Conservation (phyloP, 2,329 filamentous ascomycete species). For the Alternaria hordeiaustralica region DNA sequence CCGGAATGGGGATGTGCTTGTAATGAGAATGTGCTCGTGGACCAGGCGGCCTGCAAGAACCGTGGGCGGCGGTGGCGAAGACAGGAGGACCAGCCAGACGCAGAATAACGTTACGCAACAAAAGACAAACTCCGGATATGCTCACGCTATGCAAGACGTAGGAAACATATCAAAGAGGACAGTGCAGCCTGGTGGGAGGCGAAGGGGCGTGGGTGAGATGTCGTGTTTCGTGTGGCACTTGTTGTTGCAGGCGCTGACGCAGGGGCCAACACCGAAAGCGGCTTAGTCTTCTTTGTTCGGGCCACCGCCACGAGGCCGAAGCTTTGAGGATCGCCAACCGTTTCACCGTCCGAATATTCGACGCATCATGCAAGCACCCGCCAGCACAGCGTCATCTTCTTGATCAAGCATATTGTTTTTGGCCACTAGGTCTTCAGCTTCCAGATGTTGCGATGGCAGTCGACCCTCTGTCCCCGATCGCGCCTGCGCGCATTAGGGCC, state of each 20-base stretch:
- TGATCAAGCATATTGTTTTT: conserved; percentile 17
- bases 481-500: conserved; percentile 87
- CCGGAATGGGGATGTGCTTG: neutral
- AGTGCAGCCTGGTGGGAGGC: conserved; percentile 1
- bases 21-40: neutral
- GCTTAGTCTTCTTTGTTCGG: conserved; percentile 13
- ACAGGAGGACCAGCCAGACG: conserved; percentile 23
- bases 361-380: conserved; percentile 28
- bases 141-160: conserved; percentile 39
- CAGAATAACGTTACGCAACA: conserved; percentile 18
- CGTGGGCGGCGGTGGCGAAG: conserved; percentile 43
- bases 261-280: conserved; percentile 11
- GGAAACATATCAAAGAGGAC: conserved; percentile 10
- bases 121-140: conserved; percentile 27
- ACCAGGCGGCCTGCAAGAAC: neutral
- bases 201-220: conserved; percentile 12
- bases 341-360: conserved; percentile 29
- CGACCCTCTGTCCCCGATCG: conserved; percentile 83
- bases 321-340: conserved; percentile 23
- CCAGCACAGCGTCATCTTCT: conserved; percentile 9
- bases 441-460: conserved; percentile 74
- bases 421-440: conserved; percentile 27
- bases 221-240: conserved; percentile 8
- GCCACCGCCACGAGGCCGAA: conserved; percentile 32
- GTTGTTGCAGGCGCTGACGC: conserved; percentile 13